phyloP scores from a whole-genome alignment of 495 filamentous ascomycete genomes.

The Podospora didyma region DNA sequence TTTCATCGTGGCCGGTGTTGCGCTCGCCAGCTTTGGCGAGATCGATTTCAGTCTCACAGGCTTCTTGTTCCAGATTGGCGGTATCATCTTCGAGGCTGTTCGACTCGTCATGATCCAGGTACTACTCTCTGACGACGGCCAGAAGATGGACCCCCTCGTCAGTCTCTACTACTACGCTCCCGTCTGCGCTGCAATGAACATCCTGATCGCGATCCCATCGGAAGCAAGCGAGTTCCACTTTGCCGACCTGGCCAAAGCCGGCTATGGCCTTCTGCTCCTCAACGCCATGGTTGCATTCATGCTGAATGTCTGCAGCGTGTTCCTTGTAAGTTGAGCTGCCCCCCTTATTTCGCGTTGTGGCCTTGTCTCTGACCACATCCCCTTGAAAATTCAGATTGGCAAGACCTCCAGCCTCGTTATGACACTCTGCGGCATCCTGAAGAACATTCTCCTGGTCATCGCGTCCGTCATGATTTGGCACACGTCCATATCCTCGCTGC shows the following conservation, averaged over 20 bases:
- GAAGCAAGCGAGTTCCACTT: conserved; percentile 54
- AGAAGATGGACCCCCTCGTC: conserved; percentile 79
- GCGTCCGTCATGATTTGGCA: conserved; percentile 63
- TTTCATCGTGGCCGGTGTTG: conserved; percentile 70
- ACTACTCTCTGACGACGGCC: conserved; percentile 59
- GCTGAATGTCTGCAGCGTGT: conserved; percentile 72
- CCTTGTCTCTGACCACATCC: conserved; percentile 2
- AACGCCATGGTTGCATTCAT: conserved; percentile 75
- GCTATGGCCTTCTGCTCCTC: conserved; percentile 51
- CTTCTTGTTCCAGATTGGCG: conserved; percentile 65
- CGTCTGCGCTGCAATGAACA: conserved; percentile 72
- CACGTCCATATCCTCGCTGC: conserved; percentile 54
- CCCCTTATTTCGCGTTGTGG: not conserved
- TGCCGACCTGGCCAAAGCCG: conserved; percentile 52
- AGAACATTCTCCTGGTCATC: conserved; percentile 69
- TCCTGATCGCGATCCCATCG: conserved; percentile 55
- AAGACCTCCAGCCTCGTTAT: conserved; percentile 74
- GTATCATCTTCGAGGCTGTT: conserved; percentile 69
- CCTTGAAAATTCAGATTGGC: conserved; percentile 54
- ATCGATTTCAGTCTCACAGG: conserved; percentile 67
- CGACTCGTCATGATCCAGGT: conserved; percentile 76
- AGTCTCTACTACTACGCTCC: conserved; percentile 84
- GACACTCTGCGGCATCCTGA: conserved; percentile 71
- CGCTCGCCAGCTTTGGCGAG: conserved; percentile 71
- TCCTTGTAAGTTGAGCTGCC: conserved; percentile 53